These are phyloP conservation scores for Mycena latifolia DNA, from an alignment of 768 basidiomycete species.

Conservation along the genomic window DNA sequence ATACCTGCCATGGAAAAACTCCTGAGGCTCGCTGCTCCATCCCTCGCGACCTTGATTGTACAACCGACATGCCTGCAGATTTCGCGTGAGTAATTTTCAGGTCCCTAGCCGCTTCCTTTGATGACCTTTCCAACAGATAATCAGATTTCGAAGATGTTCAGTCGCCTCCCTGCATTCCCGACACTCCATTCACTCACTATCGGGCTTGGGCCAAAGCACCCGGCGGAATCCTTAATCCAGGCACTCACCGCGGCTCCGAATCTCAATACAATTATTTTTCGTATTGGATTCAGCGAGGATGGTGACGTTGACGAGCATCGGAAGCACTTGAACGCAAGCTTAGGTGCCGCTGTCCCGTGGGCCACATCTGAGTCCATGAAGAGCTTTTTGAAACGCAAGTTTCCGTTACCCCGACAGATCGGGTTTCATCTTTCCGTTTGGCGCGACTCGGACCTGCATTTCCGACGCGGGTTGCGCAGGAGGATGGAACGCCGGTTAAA, in stretches of 20 bases:
- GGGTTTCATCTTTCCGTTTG: constrained; percentile 8
- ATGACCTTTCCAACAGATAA: not conserved
- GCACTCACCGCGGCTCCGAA: constrained; percentile 2
- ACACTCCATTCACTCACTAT: constrained; percentile 8
- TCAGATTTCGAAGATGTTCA: not conserved
- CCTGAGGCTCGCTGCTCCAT: not conserved
- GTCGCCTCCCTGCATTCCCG: not conserved
- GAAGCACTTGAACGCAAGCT: not conserved
- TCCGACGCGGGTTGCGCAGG: constrained; percentile 14
- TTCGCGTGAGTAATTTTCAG: not conserved
- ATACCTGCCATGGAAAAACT: not conserved
- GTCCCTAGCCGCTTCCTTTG: not conserved
- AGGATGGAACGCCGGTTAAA: constrained; percentile 17
- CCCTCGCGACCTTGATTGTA: not conserved
- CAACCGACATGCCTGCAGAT: not conserved
- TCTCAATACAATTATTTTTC: constrained; percentile 7
- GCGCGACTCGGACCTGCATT: constrained; percentile 10
- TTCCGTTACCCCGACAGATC: not conserved
- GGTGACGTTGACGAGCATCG: not conserved
- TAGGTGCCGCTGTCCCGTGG: constrained; percentile 1
- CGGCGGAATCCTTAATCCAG: not conserved
- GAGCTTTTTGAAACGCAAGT: constrained; percentile 3
- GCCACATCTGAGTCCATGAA: constrained; percentile 1
- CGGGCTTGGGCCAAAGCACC: not conserved
- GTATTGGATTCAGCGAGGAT: not conserved